Percentiles rank a stretch among this genome's conserved stretches.
phyloP scores from a whole-genome alignment of 495 filamentous ascomycete species.

The Tuber microsphaerosporum region DNA sequence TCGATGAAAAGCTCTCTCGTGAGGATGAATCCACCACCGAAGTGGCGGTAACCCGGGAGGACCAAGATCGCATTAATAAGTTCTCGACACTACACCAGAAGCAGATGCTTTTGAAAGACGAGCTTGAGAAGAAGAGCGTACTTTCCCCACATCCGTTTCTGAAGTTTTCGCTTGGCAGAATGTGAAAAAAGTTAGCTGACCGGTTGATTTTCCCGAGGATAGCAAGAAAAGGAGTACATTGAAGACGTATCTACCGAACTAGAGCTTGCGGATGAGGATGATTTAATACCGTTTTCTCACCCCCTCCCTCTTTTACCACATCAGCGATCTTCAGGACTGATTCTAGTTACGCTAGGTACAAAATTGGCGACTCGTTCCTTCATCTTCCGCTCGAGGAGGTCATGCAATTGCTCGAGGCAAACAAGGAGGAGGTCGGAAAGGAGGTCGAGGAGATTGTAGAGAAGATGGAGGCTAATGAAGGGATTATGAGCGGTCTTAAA shows the following conservation, averaged over 20 bases:
- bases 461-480: conserved; percentile 61
- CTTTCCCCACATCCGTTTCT: not conserved
- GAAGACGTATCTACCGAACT: conserved; percentile 86
- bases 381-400: conserved; percentile 75
- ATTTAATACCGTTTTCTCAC: conserved; percentile 68
- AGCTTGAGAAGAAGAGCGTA: conserved; percentile 76
- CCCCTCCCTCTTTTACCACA: not conserved
- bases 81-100: conserved; percentile 92
- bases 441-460: conserved; percentile 72
- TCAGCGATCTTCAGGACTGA: conserved; percentile 25
- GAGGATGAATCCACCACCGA: conserved; percentile 78
- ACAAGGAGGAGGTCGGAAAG: conserved; percentile 62
- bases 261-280: conserved; percentile 92
- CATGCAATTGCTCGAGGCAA: conserved; percentile 68
- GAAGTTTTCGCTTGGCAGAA: not conserved
- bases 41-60: conserved; percentile 84
- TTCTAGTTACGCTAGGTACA: conserved; percentile 57
- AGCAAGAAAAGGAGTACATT: conserved; percentile 98
- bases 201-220: not conserved
- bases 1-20: conserved; percentile 62
- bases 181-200: conserved; percentile 3
- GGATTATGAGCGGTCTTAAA: conserved; percentile 82
- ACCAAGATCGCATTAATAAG: conserved; percentile 97
- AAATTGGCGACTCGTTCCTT: conserved; percentile 92
- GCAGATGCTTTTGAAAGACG: conserved; percentile 67